Evolutionary conservation across 2,329 filamentous ascomycete genomes (phyloP).

Genomic region (Paracoccidioides lutzii): DNA sequence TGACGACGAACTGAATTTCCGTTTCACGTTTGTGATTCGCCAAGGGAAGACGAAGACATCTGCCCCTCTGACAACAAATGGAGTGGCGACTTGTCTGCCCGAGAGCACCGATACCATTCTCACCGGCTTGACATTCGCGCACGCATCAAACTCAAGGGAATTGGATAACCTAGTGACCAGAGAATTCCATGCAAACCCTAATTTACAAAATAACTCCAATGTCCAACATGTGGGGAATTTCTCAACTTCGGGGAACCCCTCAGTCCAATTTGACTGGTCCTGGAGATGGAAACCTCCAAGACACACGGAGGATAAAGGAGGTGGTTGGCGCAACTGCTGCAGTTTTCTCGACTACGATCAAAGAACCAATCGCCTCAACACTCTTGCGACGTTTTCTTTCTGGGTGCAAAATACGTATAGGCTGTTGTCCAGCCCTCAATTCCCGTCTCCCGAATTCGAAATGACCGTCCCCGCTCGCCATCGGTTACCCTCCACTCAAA

Average conservation of each 20-base stretch:
- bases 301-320: constrained; percentile 62
- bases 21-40: constrained; percentile 75
- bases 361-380: constrained; percentile 74
- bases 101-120: constrained; percentile 58
- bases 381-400: constrained; percentile 84
- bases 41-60: constrained; percentile 36
- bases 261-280: constrained; percentile 82
- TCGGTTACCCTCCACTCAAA: constrained; percentile 75
- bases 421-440: constrained; percentile 40
- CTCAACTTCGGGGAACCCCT: constrained; percentile 66
- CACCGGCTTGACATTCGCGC: constrained; percentile 82
- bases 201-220: constrained; percentile 92
- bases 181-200: constrained; percentile 94
- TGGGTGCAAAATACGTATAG: constrained; percentile 61
- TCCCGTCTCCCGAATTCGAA: constrained; percentile 56
- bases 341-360: constrained; percentile 98
- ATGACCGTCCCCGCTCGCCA: constrained; percentile 61
- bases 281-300: constrained; percentile 97
- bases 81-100: constrained; percentile 39
- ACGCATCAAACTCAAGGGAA: constrained; percentile 72
- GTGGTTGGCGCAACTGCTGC: constrained; percentile 92
- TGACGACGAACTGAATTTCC: constrained; percentile 86
- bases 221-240: constrained; percentile 92
- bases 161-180: constrained; percentile 87
- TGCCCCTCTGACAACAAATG: constrained; percentile 40